Evolutionary conservation across 352 stramenopile species (phyloP).

Genomic region (Phytopythium boreale): DNA sequence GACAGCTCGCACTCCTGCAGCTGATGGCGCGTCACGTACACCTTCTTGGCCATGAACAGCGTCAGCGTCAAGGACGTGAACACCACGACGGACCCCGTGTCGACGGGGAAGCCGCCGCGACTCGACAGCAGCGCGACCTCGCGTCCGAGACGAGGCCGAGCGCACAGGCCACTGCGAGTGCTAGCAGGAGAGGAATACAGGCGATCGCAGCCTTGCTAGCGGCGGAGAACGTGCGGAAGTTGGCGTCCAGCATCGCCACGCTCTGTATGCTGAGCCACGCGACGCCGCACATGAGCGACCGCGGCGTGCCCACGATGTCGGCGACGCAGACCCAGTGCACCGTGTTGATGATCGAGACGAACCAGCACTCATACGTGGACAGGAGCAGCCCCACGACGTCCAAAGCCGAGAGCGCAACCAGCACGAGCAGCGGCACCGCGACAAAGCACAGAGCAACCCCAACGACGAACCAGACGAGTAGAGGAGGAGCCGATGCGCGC

Average conservation of each 20-base stretch:
- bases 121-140: background rate
- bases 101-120: constrained; percentile 5
- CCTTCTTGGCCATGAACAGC: constrained; percentile 28
- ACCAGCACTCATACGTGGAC: constrained; percentile 25
- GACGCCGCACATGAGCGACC: constrained; percentile 18
- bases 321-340: constrained; percentile 24
- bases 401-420: constrained; percentile 19
- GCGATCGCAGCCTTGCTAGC: constrained; percentile 19
- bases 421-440: constrained; percentile 6
- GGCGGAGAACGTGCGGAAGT: constrained; percentile 22
- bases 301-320: constrained; percentile 18
- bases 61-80: constrained; percentile 24
- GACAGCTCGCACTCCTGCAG: constrained; percentile 4
- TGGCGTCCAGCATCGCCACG: constrained; percentile 27
- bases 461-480: background rate
- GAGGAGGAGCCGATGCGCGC: background rate
- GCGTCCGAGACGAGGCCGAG: constrained; percentile 16
- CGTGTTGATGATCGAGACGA: constrained; percentile 23
- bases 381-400: constrained; percentile 17
- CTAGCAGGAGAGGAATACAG: constrained; percentile 21
- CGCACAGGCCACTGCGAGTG: constrained; percentile 18
- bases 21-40: constrained; percentile 10
- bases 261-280: constrained; percentile 21
- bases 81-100: constrained; percentile 19
- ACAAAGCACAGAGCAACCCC: background rate